Percentiles rank a stretch among this genome's conserved stretches.
Conservation (phyloP, 495 filamentous ascomycete species). For the Penicillium cataractarum region DNA sequence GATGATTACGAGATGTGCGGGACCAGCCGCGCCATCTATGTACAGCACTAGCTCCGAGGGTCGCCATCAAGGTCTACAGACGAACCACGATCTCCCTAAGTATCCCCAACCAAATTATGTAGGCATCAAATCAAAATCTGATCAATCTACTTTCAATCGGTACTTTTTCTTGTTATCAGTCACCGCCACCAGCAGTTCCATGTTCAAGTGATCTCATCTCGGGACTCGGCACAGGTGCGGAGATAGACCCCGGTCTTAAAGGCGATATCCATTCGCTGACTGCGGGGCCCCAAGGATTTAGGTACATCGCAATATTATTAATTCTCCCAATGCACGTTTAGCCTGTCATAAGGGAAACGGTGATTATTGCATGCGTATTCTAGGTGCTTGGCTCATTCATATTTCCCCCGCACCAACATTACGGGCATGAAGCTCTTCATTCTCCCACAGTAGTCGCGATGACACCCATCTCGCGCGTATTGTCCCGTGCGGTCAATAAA, state of each 20-base stretch:
- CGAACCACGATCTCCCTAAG: neutral
- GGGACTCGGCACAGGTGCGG: constrained; percentile 13
- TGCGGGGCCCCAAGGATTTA: neutral
- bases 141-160: neutral
- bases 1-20: neutral
- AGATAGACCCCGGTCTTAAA: constrained; percentile 11
- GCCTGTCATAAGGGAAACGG: neutral
- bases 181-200: neutral
- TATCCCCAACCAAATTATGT: neutral
- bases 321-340: constrained; percentile 2
- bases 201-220: constrained; percentile 8
- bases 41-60: too few species aligned
- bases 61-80: neutral
- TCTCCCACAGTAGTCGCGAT: constrained; percentile 5
- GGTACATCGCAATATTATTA: neutral
- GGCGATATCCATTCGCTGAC: neutral
- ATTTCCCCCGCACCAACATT: neutral
- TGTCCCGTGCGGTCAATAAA: constrained; percentile 24
- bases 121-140: neutral
- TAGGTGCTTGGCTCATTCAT: neutral
- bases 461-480: constrained; percentile 18
- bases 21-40: neutral
- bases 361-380: neutral
- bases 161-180: constrained; percentile 5
- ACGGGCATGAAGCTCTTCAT: neutral